Base-by-base conservation (phyloP, 139 green algal species). In the Auxenochlorella pyrenoidosa region DNA sequence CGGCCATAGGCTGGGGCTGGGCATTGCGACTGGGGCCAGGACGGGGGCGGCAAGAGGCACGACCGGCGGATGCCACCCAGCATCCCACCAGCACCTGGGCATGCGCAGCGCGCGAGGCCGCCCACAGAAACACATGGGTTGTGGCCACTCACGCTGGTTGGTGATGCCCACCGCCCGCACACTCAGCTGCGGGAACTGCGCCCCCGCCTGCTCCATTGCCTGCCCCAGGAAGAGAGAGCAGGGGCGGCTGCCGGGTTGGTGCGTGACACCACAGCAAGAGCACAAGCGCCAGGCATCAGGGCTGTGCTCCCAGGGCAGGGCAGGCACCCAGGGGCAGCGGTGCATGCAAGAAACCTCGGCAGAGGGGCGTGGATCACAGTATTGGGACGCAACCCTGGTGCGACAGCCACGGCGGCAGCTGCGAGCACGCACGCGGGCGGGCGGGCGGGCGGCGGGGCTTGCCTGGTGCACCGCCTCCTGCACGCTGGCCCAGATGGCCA, bases 71-170 rank as follows among this genome's bases (percentile, higher is more conserved):
- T 70, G 12, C 22, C 26, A 10, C 3, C 66, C 5, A 41, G 30
- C 4, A 40, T 32, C 28, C 66, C 66, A 36, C 8, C 47, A 54
- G 47, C 6, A 10, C 47, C 47, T 54, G 47, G 2, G n/a, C 68
- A 75, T 19, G 13, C 28, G 1, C 13, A 77, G 18, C 34, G 6
- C 32, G 4, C 71, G 30, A 18, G 32, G 40, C 68, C 24, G 34
- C 72, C 70, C 13, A 51, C 70, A 47, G 22, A 12, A 16, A 72
- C 5, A 24, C 65, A 34, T 16, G 30, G 0, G 18, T 36, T 15
- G 30, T 21, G 26, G 10, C 21, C 40, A 15, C 86, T 98, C 97
- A 3, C 97, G 91, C 92, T 99, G 97, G 89, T 99, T 99, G 13
- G 97, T 98, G 79, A 99, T 97, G 51, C 97, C 96, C 1, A 98